Percentiles rank a stretch among this genome's conserved stretches.
These are phyloP conservation scores for Fusarium poae DNA, from an alignment of 2,329 filamentous ascomycete species.

Conservation along the genomic window DNA sequence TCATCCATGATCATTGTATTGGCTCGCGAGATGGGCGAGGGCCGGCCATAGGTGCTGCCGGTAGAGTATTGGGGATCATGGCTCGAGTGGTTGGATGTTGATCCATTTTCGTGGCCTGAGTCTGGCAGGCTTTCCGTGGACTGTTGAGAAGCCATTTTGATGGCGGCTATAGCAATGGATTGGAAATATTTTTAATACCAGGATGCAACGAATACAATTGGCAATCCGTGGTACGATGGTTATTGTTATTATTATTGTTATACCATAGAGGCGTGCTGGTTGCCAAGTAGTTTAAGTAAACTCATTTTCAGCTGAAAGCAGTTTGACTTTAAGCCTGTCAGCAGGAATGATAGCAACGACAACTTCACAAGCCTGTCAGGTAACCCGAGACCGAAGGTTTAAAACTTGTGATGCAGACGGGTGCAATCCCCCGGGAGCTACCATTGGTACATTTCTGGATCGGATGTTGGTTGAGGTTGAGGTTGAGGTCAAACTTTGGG, in stretches of 20 bases:
- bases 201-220: neutral
- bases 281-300: neutral
- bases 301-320: neutral
- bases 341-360: neutral
- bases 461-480: neutral
- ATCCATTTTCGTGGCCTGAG: slow-evolving; percentile 4
- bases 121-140: slow-evolving; percentile 7
- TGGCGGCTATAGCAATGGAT: neutral
- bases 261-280: neutral
- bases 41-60: slow-evolving; percentile 2
- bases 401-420: slow-evolving; percentile 1
- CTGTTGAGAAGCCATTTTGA: slow-evolving; percentile 8
- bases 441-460: neutral
- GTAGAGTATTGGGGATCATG: neutral
- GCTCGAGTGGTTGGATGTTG: slow-evolving; percentile 10
- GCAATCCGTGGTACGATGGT: neutral
- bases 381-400: neutral
- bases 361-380: neutral
- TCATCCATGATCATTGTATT: slow-evolving; percentile 27
- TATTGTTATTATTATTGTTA: neutral
- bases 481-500: neutral
- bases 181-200: neutral
- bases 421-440: neutral
- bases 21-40: slow-evolving; percentile 4
- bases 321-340: slow-evolving; percentile 1